Percentiles rank a stretch among this genome's conserved stretches.
Conservation (phyloP, 345 rosid species). For the Orychophragmus violaceus region DNA sequence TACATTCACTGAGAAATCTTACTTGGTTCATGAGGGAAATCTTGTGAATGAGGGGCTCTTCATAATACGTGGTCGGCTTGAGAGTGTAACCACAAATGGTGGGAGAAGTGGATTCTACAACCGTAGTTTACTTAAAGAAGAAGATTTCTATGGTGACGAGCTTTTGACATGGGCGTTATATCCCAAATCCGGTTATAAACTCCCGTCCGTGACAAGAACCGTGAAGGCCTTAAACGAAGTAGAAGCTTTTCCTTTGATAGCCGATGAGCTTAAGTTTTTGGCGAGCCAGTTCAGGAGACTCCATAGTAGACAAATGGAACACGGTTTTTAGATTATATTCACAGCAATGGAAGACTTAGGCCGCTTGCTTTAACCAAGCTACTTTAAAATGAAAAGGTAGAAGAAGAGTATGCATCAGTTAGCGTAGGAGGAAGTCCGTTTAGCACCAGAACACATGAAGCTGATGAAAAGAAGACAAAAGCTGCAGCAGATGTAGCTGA, state of each 20-base stretch:
- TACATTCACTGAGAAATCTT: conserved; percentile 69
- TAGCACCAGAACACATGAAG: conserved; percentile 79
- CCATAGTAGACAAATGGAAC: conserved; percentile 93
- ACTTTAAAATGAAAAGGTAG: conserved; percentile 64
- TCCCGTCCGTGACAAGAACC: conserved; percentile 88
- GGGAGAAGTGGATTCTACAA: conserved; percentile 95
- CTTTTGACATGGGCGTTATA: conserved; percentile 94
- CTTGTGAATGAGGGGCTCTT: conserved; percentile 97
- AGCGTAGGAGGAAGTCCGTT: conserved; percentile 48
- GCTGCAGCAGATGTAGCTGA: no score
- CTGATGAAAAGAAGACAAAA: no score
- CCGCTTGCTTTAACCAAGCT: conserved; percentile 92
- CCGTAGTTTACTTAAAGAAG: conserved; percentile 65
- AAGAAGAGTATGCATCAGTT: conserved; percentile 15
- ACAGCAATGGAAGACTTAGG: conserved; percentile 98
- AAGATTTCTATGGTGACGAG: conserved; percentile 96
- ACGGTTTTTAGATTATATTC: conserved; percentile 94
- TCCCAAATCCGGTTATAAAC: conserved; percentile 75
- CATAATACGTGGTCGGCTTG: conserved; percentile 89
- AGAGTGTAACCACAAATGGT: conserved; percentile 91
- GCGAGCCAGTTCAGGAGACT: conserved; percentile 93
- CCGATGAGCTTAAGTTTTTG: conserved; percentile 86
- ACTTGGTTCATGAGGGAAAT: conserved; percentile 93
- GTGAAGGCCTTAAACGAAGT: conserved; percentile 84
- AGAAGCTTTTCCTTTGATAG: conserved; percentile 82